Evolutionary conservation across 2,329 filamentous ascomycete species (phyloP), one percentile per base, ranked within the genome.

Genomic region (Albophoma yamanashiensis): DNA sequence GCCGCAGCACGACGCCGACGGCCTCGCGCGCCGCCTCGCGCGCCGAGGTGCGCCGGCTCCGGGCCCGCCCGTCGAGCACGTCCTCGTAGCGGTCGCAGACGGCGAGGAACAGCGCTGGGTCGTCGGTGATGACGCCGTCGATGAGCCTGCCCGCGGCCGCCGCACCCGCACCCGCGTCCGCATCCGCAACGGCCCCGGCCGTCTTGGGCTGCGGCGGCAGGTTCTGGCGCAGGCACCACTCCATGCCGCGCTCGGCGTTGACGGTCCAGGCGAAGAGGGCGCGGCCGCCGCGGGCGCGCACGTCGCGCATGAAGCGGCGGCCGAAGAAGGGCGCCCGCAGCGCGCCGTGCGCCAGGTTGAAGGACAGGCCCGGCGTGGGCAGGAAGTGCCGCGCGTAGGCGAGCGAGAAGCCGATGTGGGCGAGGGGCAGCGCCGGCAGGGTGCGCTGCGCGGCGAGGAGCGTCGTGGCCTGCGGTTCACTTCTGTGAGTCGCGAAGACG

Each of bases 81-180:
- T 74, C 69, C 63, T 74, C 71, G 58, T 64, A 70, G 52, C 73
- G 66, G 55, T 78, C 68, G 63, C 82, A 84, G 2, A 91, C 79
- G 53, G 87, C 81, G 31, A 86, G 69, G 68, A 86, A 93, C 64
- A 82, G 73, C 69, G 82, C 82, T 1, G 90, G 89, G 65, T 96
- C 86, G 69, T 97, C 92, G 0, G 92, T 96, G 58, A 96, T 86
- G 5, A 96, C 88, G 0, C 90, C 92, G 66, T 96, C 89, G 1
- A 96, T 76, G 38, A 72, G 61, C 15, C 61, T 57, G 27, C n/a
- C 4, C 20, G 1, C 53, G 5, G 27, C n/a, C 20, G 57, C 22
- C 45, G 42, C 25, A 31, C 3, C 27, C 27, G 27, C 27, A 31
- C 36, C 11, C 42, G 42, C n/a, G 20, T 8, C 42, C 42, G 2